Evolutionary conservation across 2,329 filamentous ascomycete genomes (phyloP).

Genomic region (Emmonsiellopsis sp.): DNA sequence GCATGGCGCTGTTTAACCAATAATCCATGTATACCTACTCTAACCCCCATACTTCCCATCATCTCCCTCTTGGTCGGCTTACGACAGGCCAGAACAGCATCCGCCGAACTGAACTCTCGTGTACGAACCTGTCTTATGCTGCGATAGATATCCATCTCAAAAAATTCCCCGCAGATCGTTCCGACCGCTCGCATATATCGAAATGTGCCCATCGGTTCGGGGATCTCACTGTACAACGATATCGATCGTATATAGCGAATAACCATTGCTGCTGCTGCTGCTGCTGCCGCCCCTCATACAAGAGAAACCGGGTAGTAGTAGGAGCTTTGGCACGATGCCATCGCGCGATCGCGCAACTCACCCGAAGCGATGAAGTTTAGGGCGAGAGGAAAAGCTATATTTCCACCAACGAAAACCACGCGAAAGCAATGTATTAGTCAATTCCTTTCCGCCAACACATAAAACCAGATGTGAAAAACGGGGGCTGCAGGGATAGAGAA

Average conservation of each 20-base stretch:
- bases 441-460: too few species aligned
- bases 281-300: constrained; percentile 51
- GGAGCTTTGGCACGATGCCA: constrained; percentile 15
- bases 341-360: constrained; percentile 51
- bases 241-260: neutral
- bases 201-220: neutral
- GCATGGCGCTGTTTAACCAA: too few species aligned
- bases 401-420: too few species aligned
- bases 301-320: constrained; percentile 12
- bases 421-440: too few species aligned
- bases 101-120: constrained; percentile 15
- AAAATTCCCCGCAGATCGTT: neutral
- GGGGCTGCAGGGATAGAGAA: constrained; percentile 12
- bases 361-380: constrained; percentile 86
- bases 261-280: neutral
- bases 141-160: neutral
- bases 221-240: neutral
- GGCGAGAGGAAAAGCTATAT: constrained; percentile 63
- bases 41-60: neutral
- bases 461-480: too few species aligned
- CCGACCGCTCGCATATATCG: neutral
- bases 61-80: neutral
- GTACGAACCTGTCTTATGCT: constrained; percentile 17
- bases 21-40: neutral
- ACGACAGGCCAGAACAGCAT: constrained; percentile 8